Evolutionary conservation across 2,329 filamentous ascomycete genomes (phyloP), one percentile per base, ranked within the genome.

Genomic region (Cercospora janseana): DNA sequence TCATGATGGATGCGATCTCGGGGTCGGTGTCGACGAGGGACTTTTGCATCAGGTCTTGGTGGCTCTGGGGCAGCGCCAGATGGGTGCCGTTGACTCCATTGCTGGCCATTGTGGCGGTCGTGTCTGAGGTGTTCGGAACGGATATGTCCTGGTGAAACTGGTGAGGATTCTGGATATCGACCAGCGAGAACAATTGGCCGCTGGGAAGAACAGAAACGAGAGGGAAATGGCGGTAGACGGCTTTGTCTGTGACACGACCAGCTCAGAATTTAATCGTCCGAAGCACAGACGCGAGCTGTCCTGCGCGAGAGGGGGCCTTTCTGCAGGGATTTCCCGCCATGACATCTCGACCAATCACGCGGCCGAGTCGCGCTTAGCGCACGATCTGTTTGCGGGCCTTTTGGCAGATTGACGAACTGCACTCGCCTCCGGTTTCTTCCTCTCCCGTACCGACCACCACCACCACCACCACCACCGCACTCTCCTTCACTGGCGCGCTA

Each of bases 1-100:
- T 87, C 91, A 98, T 97, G 75, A 98, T 95, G 76, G 87, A 79
- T 61, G 90, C 90, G 67, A 98, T 88, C 81, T 97, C 91, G 51
- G 89, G 86, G 73, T 98, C 93, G 50, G 86, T 85, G 65, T 95
- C 88, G 66, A 92, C 76, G 66, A 98, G 83, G 72, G 88, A 87
- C 79, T 88, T 93, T 82, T 97, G 88, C 78, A 98, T 88, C 82
- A 97, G 85, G 66, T 84, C 81, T 73, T 80, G 75, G 75, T 86
- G 83, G 69, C 80, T 75, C 70, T 81, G 72, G 55, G 83, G 77
- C 49, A 86, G 78, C 63, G 83, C 86, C 71, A 72, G 54, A 69
- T 64, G 70, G 16, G 40, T 28, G 51, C 53, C 59, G 49, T 60
- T 57, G 51, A 58, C 35, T 42, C 52, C 58, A 46, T 62, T 60